Base-by-base conservation (phyloP, 139 green algal species). In the Volvox reticuliferus region DNA sequence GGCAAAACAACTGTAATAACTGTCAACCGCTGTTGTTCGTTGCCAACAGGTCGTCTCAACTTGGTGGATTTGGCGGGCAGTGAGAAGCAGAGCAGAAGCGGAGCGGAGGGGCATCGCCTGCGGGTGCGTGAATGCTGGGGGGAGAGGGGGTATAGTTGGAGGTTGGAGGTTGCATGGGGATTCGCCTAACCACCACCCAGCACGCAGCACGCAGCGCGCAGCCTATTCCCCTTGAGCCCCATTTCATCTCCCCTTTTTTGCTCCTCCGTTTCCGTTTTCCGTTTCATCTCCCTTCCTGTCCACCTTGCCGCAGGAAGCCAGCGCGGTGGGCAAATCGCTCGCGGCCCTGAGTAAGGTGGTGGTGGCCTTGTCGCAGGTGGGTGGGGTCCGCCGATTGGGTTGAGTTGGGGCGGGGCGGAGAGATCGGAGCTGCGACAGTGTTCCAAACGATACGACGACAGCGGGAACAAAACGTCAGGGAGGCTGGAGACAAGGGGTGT, bases 51-150 rank as follows among this genome's bases (percentile, higher is more conserved):
- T 30, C 84, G 87, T 0, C 86, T 96, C n/a, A 93, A 96, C 88
- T 63, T 96, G 26, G 89, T 96, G n/a, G 94, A 96, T 89, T 79
- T 96, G 82, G 94, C 94, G 24, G 94, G 94, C 79, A 93, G 87
- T 62, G 94, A 96, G 87, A 86, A 89, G 37, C 86, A 94, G 88
- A 81, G 50, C 80, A 79, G 84, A 77, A 91, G 75, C 37, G 65
- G 86, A 24, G 32, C 69, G 32, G 91, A 93, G 68, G 86, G 86
- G 65, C 78, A 91, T 69, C 37, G 85, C 44, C 85, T 88, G 28
- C 36, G 71, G 61, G 81, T 67, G 63, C 1, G 82, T 32, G 44
- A 14, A 9, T 55, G 9, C 9, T 55, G 44, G 5, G 44, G 5
- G 44, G 5, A 9, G 22, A 26, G 80, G 80, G 12, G 24, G 24